phyloP scores from a whole-genome alignment of 371 early-diverging fungal genomes.

The Apophysomyces variabilis region DNA sequence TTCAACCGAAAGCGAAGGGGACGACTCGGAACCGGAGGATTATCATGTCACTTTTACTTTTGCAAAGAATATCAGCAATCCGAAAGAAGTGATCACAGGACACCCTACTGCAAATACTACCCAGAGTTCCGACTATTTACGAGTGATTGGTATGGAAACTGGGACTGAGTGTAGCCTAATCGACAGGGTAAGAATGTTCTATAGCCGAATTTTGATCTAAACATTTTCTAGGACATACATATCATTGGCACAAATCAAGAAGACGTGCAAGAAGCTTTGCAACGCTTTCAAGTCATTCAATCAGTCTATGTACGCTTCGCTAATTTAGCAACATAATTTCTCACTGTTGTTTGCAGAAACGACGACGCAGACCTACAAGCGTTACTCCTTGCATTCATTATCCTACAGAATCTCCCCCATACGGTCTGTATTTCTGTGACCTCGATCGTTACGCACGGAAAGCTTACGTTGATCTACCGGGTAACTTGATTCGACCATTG shows the following conservation, averaged over 20 bases:
- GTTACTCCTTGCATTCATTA: constrained; percentile 46
- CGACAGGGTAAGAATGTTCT: constrained; percentile 15
- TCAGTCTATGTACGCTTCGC: constrained; percentile 33
- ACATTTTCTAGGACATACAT: constrained; percentile 23
- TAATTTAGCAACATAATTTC: neutral
- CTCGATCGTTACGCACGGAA: constrained; percentile 31
- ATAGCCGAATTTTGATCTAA: neutral
- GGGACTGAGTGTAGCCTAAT: constrained; percentile 26
- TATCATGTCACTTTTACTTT: constrained; percentile 25
- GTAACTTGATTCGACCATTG: constrained; percentile 18
- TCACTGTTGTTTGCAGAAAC: constrained; percentile 20
- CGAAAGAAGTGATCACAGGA: constrained; percentile 28
- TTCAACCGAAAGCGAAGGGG: constrained; percentile 17
- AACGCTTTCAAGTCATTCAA: constrained; percentile 40
- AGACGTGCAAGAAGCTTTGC: constrained; percentile 32
- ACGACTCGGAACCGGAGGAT: neutral
- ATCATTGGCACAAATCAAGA: constrained; percentile 24
- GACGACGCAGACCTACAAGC: constrained; percentile 15
- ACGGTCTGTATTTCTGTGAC: constrained; percentile 37
- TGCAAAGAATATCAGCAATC: constrained; percentile 25
- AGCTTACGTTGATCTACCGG: constrained; percentile 18
- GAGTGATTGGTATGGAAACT: constrained; percentile 24
- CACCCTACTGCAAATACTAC: constrained; percentile 23
- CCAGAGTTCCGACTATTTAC: constrained; percentile 28
- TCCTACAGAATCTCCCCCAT: constrained; percentile 28